These are phyloP conservation scores for Vanrija sp. DNA, from an alignment of 1,284 basidiomycete genomes.

Conservation along the genomic window DNA sequence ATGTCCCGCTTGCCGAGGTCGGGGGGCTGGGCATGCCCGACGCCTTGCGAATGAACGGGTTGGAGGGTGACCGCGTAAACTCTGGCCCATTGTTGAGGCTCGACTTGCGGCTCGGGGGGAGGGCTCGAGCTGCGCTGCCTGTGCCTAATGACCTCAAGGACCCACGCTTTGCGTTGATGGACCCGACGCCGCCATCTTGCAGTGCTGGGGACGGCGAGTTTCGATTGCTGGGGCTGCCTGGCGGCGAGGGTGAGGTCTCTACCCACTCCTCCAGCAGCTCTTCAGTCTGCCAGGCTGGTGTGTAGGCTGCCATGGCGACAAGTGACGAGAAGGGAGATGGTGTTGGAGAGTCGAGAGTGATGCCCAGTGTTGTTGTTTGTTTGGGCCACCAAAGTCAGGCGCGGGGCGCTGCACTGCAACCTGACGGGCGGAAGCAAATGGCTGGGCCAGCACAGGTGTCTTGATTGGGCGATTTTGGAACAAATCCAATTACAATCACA, in stretches of 20 bases:
- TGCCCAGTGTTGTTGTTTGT: constrained; percentile 5
- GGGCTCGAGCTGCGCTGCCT: constrained; percentile 27
- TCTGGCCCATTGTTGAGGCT: constrained; percentile 1
- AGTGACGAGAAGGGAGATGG: constrained; percentile 5
- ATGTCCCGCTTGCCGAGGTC: constrained; percentile 3
- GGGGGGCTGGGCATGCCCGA: constrained; percentile 17
- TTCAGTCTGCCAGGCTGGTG: constrained; percentile 70
- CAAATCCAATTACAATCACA: neutral
- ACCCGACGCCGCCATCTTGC: constrained; percentile 3
- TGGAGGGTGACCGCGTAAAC: constrained; percentile 10
- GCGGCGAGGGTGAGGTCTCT: constrained; percentile 53
- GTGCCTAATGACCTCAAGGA: constrained; percentile 37
- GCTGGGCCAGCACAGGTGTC: neutral
- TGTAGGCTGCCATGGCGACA: constrained; percentile 17
- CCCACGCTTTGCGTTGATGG: constrained; percentile 36
- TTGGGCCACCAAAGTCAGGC: constrained; percentile 15
- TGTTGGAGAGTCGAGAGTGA: neutral
- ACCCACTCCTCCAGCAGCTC: constrained; percentile 75
- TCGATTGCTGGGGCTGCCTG: constrained; percentile 60
- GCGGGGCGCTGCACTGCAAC: constrained; percentile 1
- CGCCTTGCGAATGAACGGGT: constrained; percentile 12
- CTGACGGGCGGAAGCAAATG: neutral
- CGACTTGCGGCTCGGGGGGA: constrained; percentile 18
- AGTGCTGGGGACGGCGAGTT: constrained; percentile 20
- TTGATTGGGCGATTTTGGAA: too few species aligned